Evolutionary conservation across 257 asterid genomes (phyloP).

Genomic region (Gardenia jasminoides): DNA sequence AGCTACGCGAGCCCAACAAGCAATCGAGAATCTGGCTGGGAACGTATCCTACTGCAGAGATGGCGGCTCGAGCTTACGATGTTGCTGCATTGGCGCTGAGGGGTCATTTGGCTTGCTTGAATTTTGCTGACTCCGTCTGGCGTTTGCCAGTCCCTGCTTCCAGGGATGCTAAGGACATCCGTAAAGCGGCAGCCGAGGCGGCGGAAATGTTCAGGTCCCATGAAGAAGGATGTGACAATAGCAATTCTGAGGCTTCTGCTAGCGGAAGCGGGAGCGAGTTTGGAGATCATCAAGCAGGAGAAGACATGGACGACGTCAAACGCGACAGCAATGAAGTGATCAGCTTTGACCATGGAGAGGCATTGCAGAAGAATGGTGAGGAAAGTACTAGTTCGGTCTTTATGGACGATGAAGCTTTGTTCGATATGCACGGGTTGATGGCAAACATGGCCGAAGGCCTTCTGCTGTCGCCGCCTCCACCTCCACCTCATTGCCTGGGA

Average conservation of each 20-base stretch:
- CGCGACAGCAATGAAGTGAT: background rate
- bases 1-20: constrained; percentile 51
- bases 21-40: constrained; percentile 78
- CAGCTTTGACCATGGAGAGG: background rate
- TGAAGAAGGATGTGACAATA: background rate
- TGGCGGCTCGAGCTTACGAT: constrained; percentile 84
- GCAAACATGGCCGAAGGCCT: constrained; percentile 39
- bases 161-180: constrained; percentile 40
- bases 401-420: constrained; percentile 11
- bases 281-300: background rate
- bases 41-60: constrained; percentile 70
- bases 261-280: background rate
- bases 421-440: constrained; percentile 22
- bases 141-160: constrained; percentile 44
- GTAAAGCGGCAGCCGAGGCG: constrained; percentile 46
- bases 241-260: background rate
- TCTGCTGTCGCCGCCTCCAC: no score
- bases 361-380: background rate
- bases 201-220: constrained; percentile 48
- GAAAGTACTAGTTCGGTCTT: background rate
- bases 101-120: constrained; percentile 52
- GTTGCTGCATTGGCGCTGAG: constrained; percentile 69
- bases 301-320: background rate
- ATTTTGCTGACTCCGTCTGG: constrained; percentile 71
- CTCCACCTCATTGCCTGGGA: constrained; percentile 51